Percentiles rank a stretch among this genome's conserved stretches.
These are phyloP conservation scores for Annona cherimola DNA, from an alignment of 164 flowering plant genomes.

Conservation along the genomic window DNA sequence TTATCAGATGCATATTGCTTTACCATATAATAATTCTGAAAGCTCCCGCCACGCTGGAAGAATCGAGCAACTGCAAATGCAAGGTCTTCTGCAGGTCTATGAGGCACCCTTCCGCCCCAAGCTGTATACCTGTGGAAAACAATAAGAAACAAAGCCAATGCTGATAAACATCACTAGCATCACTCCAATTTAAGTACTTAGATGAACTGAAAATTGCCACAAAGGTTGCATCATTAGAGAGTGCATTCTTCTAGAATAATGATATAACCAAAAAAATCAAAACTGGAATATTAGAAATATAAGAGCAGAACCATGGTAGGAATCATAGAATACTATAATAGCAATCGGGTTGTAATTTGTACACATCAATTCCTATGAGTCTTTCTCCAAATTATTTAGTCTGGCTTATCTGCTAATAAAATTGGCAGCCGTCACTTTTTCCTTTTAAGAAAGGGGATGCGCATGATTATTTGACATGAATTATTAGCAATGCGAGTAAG, in stretches of 20 bases:
- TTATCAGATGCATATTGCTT: not conserved
- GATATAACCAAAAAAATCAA: no score
- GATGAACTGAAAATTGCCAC: not conserved
- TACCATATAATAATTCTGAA: conserved; percentile 94
- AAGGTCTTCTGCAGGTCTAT: conserved; percentile 81
- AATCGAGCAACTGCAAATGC: conserved; percentile 98
- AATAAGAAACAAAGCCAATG: conserved; percentile 2
- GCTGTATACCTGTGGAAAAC: conserved; percentile 54
- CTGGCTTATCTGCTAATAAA: no score
- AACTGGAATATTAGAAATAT: no score
- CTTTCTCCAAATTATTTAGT: no score
- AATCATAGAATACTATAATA: no score
- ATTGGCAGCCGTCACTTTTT: no score
- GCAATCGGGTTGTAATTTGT: no score
- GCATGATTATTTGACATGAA: no score
- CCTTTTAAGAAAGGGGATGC: no score
- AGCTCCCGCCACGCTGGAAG: conserved; percentile 87
- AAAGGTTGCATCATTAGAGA: not conserved
- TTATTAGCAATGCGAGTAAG: no score
- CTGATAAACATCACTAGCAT: not conserved
- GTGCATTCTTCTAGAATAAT: not conserved
- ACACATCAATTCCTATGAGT: no score
- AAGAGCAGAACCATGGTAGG: no score
- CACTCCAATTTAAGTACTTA: not conserved
- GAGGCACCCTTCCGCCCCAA: conserved; percentile 83